These are phyloP conservation scores for Hyaloscypha bicolor DNA, from an alignment of 495 filamentous ascomycete genomes.

Conservation along the genomic window DNA sequence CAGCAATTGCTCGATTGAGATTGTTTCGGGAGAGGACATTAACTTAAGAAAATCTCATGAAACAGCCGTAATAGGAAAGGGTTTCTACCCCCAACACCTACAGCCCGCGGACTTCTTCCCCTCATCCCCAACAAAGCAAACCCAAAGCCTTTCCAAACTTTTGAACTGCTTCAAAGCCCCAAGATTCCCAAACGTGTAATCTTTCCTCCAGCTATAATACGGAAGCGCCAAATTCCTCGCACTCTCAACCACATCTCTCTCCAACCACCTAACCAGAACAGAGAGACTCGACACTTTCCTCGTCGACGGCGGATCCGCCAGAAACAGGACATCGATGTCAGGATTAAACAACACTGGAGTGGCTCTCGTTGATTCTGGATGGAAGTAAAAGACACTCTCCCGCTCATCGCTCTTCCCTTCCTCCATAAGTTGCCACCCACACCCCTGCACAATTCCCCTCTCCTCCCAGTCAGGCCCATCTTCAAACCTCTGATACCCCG, in stretches of 20 bases:
- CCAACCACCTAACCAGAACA: background rate
- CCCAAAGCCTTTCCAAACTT: constrained; percentile 1
- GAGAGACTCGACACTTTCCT: background rate
- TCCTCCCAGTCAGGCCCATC: too few species aligned
- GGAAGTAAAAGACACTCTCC: background rate
- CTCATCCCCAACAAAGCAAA: background rate
- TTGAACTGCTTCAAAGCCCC: background rate
- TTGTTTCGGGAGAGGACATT: too few species aligned
- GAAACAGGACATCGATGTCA: background rate
- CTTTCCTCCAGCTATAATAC: constrained; percentile 2
- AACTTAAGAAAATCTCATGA: too few species aligned
- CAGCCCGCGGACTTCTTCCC: background rate
- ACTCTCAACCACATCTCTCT: background rate
- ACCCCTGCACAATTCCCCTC: too few species aligned
- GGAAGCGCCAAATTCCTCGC: background rate
- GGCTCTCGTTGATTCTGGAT: background rate
- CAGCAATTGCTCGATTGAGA: too few species aligned
- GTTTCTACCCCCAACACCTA: too few species aligned
- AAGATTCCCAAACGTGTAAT: background rate
- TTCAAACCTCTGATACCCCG: too few species aligned
- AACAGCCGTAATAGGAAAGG: too few species aligned
- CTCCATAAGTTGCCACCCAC: too few species aligned
- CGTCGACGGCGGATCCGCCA: background rate
- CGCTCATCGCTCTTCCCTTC: too few species aligned
- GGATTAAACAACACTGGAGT: background rate